Evolutionary conservation across 495 filamentous ascomycete species (phyloP).

Genomic region (Clavariopsis aquatica): DNA sequence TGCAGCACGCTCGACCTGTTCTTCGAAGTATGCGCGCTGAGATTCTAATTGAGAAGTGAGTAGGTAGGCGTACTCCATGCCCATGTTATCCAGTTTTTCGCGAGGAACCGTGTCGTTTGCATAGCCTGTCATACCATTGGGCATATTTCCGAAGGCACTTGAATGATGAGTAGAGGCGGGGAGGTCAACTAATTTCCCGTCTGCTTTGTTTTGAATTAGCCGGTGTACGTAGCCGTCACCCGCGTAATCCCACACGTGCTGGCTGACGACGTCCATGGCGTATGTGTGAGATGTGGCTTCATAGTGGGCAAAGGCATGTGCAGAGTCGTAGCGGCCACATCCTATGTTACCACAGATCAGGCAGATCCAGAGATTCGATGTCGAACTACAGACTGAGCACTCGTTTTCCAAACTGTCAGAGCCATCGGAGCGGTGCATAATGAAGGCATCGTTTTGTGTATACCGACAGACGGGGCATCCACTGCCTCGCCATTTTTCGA

Average conservation of each 20-base stretch:
- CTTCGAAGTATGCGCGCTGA: conserved; percentile 92
- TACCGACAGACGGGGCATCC: conserved; percentile 96
- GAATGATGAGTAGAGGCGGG: conserved; percentile 50
- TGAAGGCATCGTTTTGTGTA: conserved; percentile 55
- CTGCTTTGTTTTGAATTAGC: conserved; percentile 86
- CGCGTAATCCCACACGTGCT: conserved; percentile 97
- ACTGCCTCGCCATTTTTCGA: conserved; percentile 92
- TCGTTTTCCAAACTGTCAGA: conserved; percentile 50
- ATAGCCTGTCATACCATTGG: conserved; percentile 38
- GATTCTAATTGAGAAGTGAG: conserved; percentile 88
- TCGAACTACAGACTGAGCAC: conserved; percentile 74
- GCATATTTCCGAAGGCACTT: neutral
- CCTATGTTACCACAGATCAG: conserved; percentile 92
- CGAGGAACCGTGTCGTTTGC: conserved; percentile 76
- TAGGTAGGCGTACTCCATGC: conserved; percentile 90
- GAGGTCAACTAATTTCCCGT: conserved; percentile 86
- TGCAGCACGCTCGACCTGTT: conserved; percentile 83
- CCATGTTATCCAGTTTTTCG: conserved; percentile 89
- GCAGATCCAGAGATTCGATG: conserved; percentile 81
- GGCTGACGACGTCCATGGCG: conserved; percentile 86
- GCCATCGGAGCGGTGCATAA: conserved; percentile 28
- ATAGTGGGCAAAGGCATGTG: conserved; percentile 93
- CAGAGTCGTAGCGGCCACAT: conserved; percentile 90
- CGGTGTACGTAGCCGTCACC: conserved; percentile 95
- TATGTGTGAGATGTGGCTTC: conserved; percentile 86